Percentiles rank a stretch among this genome's conserved stretches.
These are phyloP conservation scores for Nasturtium officinale DNA, from an alignment of 345 rosid genomes.

Conservation along the genomic window DNA sequence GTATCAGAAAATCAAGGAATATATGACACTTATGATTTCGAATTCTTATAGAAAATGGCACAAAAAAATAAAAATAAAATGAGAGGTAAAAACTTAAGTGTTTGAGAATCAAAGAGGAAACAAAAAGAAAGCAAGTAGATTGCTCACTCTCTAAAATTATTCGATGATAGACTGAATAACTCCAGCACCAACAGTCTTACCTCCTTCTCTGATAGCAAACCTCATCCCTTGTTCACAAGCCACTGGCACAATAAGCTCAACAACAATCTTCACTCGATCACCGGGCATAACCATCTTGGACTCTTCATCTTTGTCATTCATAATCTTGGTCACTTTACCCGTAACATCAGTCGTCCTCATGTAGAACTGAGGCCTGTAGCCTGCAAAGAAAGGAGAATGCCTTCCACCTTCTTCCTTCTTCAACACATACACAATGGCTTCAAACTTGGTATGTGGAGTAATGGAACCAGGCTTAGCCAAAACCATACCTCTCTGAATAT, in stretches of 20 bases:
- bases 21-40: constrained; percentile 38
- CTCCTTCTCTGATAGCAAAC: constrained; percentile 97
- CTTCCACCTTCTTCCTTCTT: constrained; percentile 99
- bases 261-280: constrained; percentile 87
- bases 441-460: constrained; percentile 76
- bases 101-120: constrained; percentile 28
- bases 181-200: constrained; percentile 94
- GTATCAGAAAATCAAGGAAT: constrained; percentile 22
- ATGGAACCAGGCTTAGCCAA: constrained; percentile 85
- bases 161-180: constrained; percentile 84
- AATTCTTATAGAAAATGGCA: constrained; percentile 36
- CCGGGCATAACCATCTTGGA: constrained; percentile 99
- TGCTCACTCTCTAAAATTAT: constrained; percentile 41
- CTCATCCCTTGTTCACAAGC: constrained; percentile 97
- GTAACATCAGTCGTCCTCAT: constrained; percentile 98
- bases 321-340: constrained; percentile 70
- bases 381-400: constrained; percentile 86
- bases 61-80: neutral
- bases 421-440: constrained; percentile 81
- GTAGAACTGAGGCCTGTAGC: constrained; percentile 91
- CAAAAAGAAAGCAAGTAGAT: constrained; percentile 38
- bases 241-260: constrained; percentile 88
- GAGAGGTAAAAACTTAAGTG: neutral
- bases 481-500: constrained; percentile 96
- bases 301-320: constrained; percentile 92